phyloP scores from a whole-genome alignment of 2,329 filamentous ascomycete genomes.

The Penicillium sp. region DNA sequence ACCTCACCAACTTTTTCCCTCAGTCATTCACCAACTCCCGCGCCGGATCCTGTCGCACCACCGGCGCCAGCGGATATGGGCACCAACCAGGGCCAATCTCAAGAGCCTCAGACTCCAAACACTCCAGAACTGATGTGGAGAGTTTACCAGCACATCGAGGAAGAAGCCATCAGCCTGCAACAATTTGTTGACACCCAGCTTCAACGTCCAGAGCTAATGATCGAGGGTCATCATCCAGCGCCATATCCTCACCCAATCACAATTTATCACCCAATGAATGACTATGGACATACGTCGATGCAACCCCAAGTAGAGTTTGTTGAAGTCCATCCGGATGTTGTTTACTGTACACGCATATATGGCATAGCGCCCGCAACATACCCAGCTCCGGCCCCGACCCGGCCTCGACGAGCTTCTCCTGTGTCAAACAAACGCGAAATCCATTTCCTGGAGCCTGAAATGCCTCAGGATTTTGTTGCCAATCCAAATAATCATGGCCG shows the following conservation, averaged over 20 bases:
- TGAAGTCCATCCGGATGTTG: background rate
- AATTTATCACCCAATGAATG: background rate
- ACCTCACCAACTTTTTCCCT: background rate
- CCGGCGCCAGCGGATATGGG: background rate
- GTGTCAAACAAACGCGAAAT: conserved; percentile 10
- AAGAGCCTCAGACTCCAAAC: background rate
- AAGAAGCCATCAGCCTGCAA: background rate
- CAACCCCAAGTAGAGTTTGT: too few relatives aligned
- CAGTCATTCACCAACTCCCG: background rate
- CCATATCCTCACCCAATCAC: background rate
- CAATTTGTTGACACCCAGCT: background rate
- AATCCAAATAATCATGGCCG: conserved; percentile 29
- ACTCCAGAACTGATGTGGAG: background rate
- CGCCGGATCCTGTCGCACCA: background rate
- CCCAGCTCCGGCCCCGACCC: background rate
- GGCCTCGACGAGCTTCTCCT: background rate
- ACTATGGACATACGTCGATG: background rate
- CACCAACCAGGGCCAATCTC: background rate
- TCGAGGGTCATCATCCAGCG: background rate
- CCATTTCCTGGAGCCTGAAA: conserved; percentile 15
- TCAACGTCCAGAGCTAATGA: background rate
- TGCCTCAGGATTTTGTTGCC: conserved; percentile 22
- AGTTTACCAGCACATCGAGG: background rate
- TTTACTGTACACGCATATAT: background rate
- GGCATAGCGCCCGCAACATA: background rate